Evolutionary conservation across 2,329 filamentous ascomycete genomes (phyloP), one percentile per base, ranked within the genome.

Genomic region (Aspergillus niger): DNA sequence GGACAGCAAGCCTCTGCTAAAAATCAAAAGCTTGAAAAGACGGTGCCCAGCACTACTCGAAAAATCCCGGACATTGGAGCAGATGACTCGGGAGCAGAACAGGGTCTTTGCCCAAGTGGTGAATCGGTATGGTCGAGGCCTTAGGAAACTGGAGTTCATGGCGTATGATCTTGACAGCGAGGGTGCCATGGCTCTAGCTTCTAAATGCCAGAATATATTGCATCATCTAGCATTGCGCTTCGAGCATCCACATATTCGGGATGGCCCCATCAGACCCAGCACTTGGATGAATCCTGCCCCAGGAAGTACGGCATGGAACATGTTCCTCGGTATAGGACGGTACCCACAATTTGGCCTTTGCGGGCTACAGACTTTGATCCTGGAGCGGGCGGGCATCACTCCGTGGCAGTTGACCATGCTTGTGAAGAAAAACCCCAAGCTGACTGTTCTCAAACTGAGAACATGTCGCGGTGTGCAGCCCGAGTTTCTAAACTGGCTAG

Each of bases 401-500:
- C 65, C 70, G 6, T 70, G 69, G 63, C 74, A 77, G 59, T 57
- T 77, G 30, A 68, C 63, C 55, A 72, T 67, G 61, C 67, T 76
- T 52, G 69, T 77, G 28, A 65, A 67, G 58, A 65, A 58, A 8
- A 77, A 76, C 30, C 67, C 69, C 2, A 60, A 59, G 2, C 57
- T 77, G 24, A 67, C 41, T 8, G 66, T 70, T 5, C 52, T 77
- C 55, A 70, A 70, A 48, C 55, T 76, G 28, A 69, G 68, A 38
- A 74, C 72, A 32, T 75, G 74, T 36, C 65, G 68, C 5, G 74
- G 73, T 5, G 74, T 69, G 0, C 70, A 74, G 26, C 67, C 64
- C 0, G 71, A 72, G n/a, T 76, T 77, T 57, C 61, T 77, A 47
- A 57, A 72, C 36, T 76, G 74, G 73, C 58, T 77, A 1, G 74